Percentiles rank a stretch among this genome's conserved stretches.
Evolutionary conservation across 2,329 filamentous ascomycete species (phyloP).

Genomic region (Trichoderma citrinoviride): DNA sequence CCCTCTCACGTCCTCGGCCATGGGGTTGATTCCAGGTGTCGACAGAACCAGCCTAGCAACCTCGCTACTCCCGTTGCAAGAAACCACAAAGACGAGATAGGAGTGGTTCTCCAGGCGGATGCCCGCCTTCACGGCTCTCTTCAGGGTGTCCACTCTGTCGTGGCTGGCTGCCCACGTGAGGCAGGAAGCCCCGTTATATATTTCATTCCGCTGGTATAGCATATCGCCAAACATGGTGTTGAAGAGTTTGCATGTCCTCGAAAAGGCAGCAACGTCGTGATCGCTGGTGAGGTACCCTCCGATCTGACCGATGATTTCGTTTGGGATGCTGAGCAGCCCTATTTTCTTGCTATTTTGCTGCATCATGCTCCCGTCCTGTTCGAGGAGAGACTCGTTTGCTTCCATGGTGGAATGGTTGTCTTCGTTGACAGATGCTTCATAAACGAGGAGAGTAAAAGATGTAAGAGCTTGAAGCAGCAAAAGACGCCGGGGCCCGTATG

Average conservation of each 20-base stretch:
- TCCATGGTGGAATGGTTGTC: neutral
- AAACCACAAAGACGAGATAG: slow-evolving; percentile 11
- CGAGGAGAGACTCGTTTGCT: neutral
- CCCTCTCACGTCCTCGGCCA: neutral
- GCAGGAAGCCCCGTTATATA: neutral
- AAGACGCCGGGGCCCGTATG: neutral
- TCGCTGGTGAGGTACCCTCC: neutral
- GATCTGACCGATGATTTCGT: slow-evolving; percentile 15
- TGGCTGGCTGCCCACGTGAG: slow-evolving; percentile 14
- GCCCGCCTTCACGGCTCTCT: slow-evolving; percentile 13
- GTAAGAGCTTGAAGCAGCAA: neutral
- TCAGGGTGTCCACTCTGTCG: neutral
- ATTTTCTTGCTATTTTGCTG: neutral
- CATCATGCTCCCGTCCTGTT: neutral
- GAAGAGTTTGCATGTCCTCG: slow-evolving; percentile 2
- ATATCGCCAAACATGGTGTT: slow-evolving; percentile 17
- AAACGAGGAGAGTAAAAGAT: too few species aligned
- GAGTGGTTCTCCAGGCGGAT: neutral
- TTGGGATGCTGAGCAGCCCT: neutral
- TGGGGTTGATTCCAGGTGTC: neutral
- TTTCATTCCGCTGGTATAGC: slow-evolving; percentile 16
- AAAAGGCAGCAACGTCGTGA: slow-evolving; percentile 14
- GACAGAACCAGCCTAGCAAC: slow-evolving; percentile 11
- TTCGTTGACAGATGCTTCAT: neutral
- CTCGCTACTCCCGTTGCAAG: neutral